Percentiles rank a stretch among this genome's conserved stretches.
These are phyloP conservation scores for Aspergillus viridinutans DNA, from an alignment of 2,329 filamentous ascomycete species.

Conservation along the genomic window DNA sequence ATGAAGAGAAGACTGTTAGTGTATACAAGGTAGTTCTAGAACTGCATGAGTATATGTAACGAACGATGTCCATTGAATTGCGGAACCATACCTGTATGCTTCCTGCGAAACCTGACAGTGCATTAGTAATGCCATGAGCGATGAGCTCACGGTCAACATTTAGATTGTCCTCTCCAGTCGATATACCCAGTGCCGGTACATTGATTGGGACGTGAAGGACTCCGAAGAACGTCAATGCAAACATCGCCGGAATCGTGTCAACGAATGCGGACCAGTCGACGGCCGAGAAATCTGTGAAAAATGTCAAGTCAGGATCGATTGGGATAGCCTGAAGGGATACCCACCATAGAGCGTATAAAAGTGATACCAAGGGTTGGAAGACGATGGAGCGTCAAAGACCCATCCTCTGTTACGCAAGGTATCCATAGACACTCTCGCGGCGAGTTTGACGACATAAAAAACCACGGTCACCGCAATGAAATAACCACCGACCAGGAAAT, in stretches of 20 bases:
- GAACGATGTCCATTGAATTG: not conserved
- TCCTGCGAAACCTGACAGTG: conserved; percentile 76
- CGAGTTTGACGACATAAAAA: conserved; percentile 43
- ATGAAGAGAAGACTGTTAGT: conserved; percentile 98
- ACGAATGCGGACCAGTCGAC: conserved; percentile 79
- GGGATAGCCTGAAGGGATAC: conserved; percentile 24
- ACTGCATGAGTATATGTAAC: conserved; percentile 18
- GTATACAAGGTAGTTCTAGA: conserved; percentile 94
- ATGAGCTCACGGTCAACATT: conserved; percentile 88
- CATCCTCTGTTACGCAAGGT: conserved; percentile 70
- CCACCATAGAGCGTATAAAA: conserved; percentile 94
- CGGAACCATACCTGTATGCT: conserved; percentile 63
- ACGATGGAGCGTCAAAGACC: conserved; percentile 84
- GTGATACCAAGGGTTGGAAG: conserved; percentile 89
- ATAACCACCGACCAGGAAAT: conserved; percentile 80
- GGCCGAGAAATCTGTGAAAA: conserved; percentile 63
- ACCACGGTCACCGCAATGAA: conserved; percentile 75
- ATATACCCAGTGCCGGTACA: conserved; percentile 85
- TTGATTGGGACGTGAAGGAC: conserved; percentile 97
- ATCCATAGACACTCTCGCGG: conserved; percentile 61
- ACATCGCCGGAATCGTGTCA: conserved; percentile 89
- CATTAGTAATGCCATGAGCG: conserved; percentile 89
- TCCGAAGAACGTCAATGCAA: conserved; percentile 95
- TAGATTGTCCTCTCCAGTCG: conserved; percentile 86
- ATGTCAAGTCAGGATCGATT: conserved; percentile 2